Base-by-base conservation (phyloP, 1,284 basidiomycete species). In the Grifola frondosa region DNA sequence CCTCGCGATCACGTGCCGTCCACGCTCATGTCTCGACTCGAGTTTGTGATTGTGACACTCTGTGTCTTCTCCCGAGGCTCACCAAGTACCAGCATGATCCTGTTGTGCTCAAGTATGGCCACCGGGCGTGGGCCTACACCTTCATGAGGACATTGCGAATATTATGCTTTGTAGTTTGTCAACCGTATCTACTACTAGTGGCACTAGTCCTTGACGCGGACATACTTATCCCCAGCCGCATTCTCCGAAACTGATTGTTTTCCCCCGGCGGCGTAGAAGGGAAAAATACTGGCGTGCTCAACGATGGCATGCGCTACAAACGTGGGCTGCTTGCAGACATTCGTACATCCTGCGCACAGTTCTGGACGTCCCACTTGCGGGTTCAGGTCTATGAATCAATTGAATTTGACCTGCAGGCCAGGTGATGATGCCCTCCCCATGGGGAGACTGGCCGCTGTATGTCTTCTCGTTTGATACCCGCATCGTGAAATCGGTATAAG, bases 111-210 rank as follows among this genome's bases (percentile, higher is more conserved):
- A n/a, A n/a, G n/a, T n/a, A n/a, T n/a, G n/a, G n/a, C n/a, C n/a
- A n/a, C n/a, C n/a, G n/a, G n/a, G n/a, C n/a, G n/a, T n/a, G 26
- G 6, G 11, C 24, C 20, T 37, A 20, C 24, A 26, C n/a, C 6
- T n/a, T 26, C 10, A 22, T 16, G 3, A 12, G 13, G 8, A 7
- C 26, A 57, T 52, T 47, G 46, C 7, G 50, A 51, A 32, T 16
- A 37, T 2, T 50, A 54, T 19, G 43, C 47, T 3, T 59, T 55
- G 57, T 59, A 53, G 48, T 40, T 59, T 0, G 52, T 55, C 13
- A 50, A 50, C 26, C 54, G 57, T 2, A 56, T 59, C 16, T 49
- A 37, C 11, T 38, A 16, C 47, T 56, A 26, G 44, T 50, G 34
- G n/a, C 33, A 22, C 20, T 45, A 50, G 30, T 48, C 53, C 31